A percentile compares a stretch with the other conserved stretches of the same genome.
Conservation (phyloP, 805 yeast species). For the Scheffersomyces amazonensis region DNA sequence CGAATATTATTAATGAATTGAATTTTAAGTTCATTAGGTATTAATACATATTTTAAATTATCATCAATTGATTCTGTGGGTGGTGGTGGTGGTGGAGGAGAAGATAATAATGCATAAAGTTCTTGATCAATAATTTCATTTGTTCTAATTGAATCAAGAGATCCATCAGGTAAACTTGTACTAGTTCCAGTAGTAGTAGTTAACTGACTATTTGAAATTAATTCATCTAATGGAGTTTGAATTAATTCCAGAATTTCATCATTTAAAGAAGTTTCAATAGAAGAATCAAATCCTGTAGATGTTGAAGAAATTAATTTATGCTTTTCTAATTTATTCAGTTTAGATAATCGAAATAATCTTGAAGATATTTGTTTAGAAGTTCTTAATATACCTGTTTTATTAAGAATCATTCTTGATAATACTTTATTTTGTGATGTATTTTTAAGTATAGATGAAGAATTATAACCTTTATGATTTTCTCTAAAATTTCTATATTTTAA, state of each 20-base stretch:
- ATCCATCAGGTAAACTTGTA: not conserved
- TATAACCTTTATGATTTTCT: constrained; percentile 17
- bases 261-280: constrained; percentile 5
- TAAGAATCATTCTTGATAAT: constrained; percentile 36
- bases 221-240: constrained; percentile 25
- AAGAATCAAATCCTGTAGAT: not conserved
- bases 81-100: too few relatives aligned
- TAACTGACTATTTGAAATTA: constrained; percentile 10
- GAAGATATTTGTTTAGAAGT: constrained; percentile 37
- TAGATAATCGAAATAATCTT: constrained; percentile 26
- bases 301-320: constrained; percentile 1
- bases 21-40: constrained; percentile 5
- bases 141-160: constrained; percentile 17
- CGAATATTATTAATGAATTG: constrained; percentile 6
- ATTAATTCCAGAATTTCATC: constrained; percentile 25
- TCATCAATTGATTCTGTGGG: constrained; percentile 7
- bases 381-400: constrained; percentile 32
- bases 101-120: constrained; percentile 24
- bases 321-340: constrained; percentile 19
- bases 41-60: constrained; percentile 1
- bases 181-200: not conserved
- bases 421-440: constrained; percentile 39
- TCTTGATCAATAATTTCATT: constrained; percentile 28
- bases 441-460: constrained; percentile 21
- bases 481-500: constrained; percentile 31